These are phyloP conservation scores for Aristolochia contorta DNA, from an alignment of 164 flowering plant genomes.

Conservation along the genomic window DNA sequence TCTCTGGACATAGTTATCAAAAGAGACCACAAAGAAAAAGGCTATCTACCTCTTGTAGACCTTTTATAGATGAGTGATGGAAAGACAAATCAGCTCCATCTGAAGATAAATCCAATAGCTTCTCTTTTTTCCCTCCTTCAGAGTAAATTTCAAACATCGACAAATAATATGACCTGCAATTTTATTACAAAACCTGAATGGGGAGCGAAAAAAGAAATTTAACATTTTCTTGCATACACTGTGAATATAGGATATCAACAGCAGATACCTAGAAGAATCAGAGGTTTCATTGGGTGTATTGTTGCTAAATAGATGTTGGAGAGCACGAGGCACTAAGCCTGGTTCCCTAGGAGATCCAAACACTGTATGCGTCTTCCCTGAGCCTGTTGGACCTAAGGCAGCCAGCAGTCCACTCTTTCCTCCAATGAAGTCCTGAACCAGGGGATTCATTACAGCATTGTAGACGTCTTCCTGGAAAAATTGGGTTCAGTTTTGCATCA, in stretches of 20 bases:
- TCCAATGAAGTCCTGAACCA: slow-evolving; percentile 65
- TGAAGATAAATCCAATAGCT: slow-evolving; percentile 43
- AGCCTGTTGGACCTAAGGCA: slow-evolving; percentile 87
- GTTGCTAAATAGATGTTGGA: slow-evolving; percentile 34
- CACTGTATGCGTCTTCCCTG: slow-evolving; percentile 88
- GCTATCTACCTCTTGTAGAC: slow-evolving; percentile 60
- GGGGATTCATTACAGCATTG: slow-evolving; percentile 50
- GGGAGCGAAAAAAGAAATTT: not conserved
- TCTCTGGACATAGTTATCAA: not conserved
- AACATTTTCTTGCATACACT: not conserved
- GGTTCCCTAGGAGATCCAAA: slow-evolving; percentile 69
- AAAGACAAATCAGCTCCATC: slow-evolving; percentile 41
- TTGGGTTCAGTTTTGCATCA: not conserved
- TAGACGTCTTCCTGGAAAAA: slow-evolving; percentile 46
- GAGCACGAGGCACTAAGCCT: slow-evolving; percentile 67
- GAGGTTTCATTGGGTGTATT: slow-evolving; percentile 8
- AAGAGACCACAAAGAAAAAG: not conserved
- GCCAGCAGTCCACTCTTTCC: slow-evolving; percentile 77
- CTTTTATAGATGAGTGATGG: slow-evolving; percentile 55
- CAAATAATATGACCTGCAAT: slow-evolving; percentile 43
- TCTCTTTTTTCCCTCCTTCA: slow-evolving; percentile 72
- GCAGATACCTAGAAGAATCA: slow-evolving; percentile 25
- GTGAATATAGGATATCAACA: not conserved
- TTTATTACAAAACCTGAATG: not conserved
- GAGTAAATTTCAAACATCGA: slow-evolving; percentile 80